Conservation (phyloP, 2,329 filamentous ascomycete genomes). For the Botrytis byssoidea region DNA sequence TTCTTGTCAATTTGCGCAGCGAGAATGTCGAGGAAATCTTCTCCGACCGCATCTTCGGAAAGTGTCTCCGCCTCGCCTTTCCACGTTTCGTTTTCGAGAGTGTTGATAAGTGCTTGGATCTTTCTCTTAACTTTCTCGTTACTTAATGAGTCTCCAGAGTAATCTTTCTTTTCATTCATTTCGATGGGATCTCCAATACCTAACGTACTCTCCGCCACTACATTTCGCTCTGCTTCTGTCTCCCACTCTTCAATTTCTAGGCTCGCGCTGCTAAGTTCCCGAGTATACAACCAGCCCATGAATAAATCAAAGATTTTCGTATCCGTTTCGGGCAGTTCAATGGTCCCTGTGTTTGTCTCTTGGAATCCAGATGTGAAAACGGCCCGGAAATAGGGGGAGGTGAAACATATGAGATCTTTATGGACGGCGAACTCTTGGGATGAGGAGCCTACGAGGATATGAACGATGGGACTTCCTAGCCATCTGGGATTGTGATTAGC, state of each 20-base stretch:
- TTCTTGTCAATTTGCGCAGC: background rate
- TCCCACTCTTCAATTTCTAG: background rate
- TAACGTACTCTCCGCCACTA: background rate
- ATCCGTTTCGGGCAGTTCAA: background rate
- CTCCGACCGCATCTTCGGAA: background rate
- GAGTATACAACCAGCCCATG: background rate
- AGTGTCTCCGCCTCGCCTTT: background rate
- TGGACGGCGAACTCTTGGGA: background rate
- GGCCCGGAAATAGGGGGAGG: background rate
- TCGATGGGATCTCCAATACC: background rate
- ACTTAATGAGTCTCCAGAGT: accelerated
- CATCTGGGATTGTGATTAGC: background rate
- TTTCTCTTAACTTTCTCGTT: background rate
- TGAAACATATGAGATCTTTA: background rate
- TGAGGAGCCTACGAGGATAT: background rate
- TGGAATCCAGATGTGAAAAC: background rate
- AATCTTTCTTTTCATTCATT: accelerated
- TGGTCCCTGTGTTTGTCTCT: background rate
- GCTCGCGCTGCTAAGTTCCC: background rate
- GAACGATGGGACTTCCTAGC: background rate
- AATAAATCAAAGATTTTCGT: background rate
- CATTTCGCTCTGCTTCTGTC: background rate
- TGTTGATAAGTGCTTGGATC: background rate
- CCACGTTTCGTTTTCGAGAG: background rate
- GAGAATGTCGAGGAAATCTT: background rate